Conservation (phyloP, 768 basidiomycete genomes). For the Daedaleopsis sinensis region DNA sequence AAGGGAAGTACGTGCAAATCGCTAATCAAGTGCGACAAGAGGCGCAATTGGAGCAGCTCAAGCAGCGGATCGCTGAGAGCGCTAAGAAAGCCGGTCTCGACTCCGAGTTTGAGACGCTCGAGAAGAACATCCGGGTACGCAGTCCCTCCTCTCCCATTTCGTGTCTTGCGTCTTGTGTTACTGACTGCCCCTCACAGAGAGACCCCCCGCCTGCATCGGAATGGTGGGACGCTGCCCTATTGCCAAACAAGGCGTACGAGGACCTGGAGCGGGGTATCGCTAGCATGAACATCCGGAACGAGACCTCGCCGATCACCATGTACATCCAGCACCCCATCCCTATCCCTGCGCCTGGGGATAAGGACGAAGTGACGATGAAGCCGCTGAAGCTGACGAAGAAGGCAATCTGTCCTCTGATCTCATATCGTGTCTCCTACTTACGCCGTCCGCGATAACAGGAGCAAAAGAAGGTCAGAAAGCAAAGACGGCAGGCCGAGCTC, state of each 20-base stretch:
- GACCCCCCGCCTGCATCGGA: conserved; percentile 87
- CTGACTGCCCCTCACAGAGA: conserved; percentile 48
- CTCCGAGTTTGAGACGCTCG: conserved; percentile 87
- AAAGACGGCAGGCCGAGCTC: conserved; percentile 82
- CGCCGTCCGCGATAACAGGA: conserved; percentile 49
- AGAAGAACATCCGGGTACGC: conserved; percentile 84
- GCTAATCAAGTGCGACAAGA: conserved; percentile 75
- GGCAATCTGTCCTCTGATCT: conserved; percentile 38
- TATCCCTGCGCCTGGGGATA: conserved; percentile 88
- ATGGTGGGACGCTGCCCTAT: conserved; percentile 95
- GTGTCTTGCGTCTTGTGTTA: neutral
- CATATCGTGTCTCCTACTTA: neutral
- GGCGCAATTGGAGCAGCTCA: conserved; percentile 84
- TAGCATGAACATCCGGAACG: conserved; percentile 63
- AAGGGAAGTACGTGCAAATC: conserved; percentile 86
- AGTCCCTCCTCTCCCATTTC: neutral
- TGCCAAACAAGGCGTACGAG: conserved; percentile 80
- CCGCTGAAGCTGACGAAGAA: conserved; percentile 93
- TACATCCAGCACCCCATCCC: conserved; percentile 98
- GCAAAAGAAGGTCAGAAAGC: conserved; percentile 96
- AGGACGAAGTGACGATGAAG: conserved; percentile 76
- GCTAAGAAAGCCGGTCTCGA: conserved; percentile 94
- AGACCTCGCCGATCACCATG: conserved; percentile 78
- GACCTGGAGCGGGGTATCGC: conserved; percentile 65
- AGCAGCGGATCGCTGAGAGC: conserved; percentile 90